phyloP scores from a whole-genome alignment of 257 asterid species.

The Penstemon barbatus region DNA sequence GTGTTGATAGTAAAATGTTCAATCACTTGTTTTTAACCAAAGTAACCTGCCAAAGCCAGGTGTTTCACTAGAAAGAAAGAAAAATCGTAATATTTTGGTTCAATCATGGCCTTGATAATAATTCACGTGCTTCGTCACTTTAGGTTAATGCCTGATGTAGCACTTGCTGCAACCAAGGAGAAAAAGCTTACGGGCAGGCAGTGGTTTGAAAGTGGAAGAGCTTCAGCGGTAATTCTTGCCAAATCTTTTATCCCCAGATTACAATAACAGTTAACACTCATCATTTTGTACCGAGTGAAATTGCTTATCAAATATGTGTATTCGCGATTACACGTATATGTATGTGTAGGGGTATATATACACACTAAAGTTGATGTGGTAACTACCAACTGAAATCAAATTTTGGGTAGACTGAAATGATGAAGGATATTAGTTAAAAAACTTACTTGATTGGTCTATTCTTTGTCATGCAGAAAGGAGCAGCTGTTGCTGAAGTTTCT shows the following conservation, averaged over 20 bases:
- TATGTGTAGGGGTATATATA: neutral
- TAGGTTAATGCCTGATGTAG: conserved; percentile 98
- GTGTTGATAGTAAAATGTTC: neutral
- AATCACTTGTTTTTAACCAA: neutral
- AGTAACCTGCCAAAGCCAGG: conserved; percentile 1
- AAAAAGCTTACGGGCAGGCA: conserved; percentile 88
- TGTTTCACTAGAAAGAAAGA: conserved; percentile 11
- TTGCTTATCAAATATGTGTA: too few species aligned
- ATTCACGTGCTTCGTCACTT: conserved; percentile 23
- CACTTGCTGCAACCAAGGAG: conserved; percentile 81
- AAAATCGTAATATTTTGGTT: conserved; percentile 1
- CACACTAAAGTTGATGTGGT: neutral
- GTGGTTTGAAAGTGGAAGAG: conserved; percentile 94
- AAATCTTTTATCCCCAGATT: neutral
- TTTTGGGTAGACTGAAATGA: conserved; percentile 6
- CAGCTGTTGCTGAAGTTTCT: conserved; percentile 60
- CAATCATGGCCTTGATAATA: conserved; percentile 2
- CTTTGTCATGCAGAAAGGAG: conserved; percentile 61
- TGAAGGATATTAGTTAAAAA: conserved; percentile 2
- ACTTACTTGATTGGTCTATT: conserved; percentile 15
- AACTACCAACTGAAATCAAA: neutral
- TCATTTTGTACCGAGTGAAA: neutral
- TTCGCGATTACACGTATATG: neutral
- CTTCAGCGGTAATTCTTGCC: conserved; percentile 44
- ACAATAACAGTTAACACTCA: neutral